Conservation (phyloP, 441 rosid species). For the Populus trichocarpa region DNA sequence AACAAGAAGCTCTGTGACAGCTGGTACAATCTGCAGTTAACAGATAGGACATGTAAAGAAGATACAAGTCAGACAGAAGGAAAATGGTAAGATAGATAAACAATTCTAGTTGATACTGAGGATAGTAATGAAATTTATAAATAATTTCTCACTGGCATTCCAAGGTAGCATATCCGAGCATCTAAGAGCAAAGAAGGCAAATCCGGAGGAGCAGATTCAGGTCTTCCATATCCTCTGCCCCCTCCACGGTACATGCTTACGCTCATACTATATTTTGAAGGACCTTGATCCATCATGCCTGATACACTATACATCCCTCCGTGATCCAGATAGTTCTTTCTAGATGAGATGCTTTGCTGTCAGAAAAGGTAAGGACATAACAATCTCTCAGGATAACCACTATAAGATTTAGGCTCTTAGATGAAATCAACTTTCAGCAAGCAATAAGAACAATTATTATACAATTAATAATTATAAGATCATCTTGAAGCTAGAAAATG, state of each 20-base stretch:
- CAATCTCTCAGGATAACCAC: not conserved
- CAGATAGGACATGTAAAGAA: conserved; percentile 15
- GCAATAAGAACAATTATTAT: conserved; percentile 4
- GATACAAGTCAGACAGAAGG: conserved; percentile 8
- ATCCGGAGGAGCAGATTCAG: conserved; percentile 75
- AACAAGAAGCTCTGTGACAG: conserved; percentile 76
- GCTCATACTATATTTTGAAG: conserved; percentile 64
- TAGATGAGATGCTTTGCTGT: conserved; percentile 79
- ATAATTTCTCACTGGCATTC: conserved; percentile 69
- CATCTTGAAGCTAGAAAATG: not conserved
- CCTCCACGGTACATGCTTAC: conserved; percentile 72
- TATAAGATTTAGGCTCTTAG: not conserved
- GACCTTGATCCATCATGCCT: conserved; percentile 37
- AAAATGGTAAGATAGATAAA: not conserved
- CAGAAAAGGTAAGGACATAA: conserved; percentile 11
- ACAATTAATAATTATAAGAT: conserved; percentile 1
- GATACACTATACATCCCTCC: conserved; percentile 68
- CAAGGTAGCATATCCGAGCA: conserved; percentile 77
- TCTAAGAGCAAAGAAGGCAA: conserved; percentile 86
- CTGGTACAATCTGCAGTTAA: conserved; percentile 66
- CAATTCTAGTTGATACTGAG: conserved; percentile 6
- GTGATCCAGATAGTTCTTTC: conserved; percentile 54
- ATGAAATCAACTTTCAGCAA: conserved; percentile 4
- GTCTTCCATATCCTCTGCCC: conserved; percentile 46
- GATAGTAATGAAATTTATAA: not conserved